Conservation (phyloP, 176 grass and related monocot species). For the Carex littledalei region DNA sequence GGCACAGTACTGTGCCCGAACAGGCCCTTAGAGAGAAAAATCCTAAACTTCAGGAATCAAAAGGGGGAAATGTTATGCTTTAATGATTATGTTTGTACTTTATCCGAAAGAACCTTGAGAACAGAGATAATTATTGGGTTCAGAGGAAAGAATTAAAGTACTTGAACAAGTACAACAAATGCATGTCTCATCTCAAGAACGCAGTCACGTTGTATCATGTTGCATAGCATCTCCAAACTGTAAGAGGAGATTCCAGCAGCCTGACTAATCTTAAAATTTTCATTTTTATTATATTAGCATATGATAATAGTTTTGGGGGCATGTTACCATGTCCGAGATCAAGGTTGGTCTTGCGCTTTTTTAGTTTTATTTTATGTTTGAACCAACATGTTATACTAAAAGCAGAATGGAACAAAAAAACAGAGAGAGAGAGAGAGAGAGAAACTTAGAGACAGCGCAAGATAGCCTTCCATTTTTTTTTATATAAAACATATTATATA, state of each 20-base stretch:
- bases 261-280: background rate
- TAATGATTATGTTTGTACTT: background rate
- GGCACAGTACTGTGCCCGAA: too few species aligned
- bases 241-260: conserved; percentile 16
- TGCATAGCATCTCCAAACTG: conserved; percentile 17
- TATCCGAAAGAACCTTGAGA: background rate
- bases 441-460: conserved; percentile 1
- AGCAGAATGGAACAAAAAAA: background rate
- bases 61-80: background rate
- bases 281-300: background rate
- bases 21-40: background rate
- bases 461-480: background rate
- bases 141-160: conserved; percentile 13
- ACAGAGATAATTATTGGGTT: background rate
- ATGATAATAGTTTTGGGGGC: conserved; percentile 10
- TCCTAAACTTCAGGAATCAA: background rate
- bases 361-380: background rate
- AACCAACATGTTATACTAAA: conserved; percentile 7
- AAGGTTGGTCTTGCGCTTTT: background rate
- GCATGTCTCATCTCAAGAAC: conserved; percentile 1
- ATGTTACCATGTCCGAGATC: conserved; percentile 18
- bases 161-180: conserved; percentile 9
- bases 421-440: background rate
- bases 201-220: conserved; percentile 26
- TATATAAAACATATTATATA: background rate